A percentile compares a stretch with the other conserved stretches of the same genome.
Conservation (phyloP, 2,329 filamentous ascomycete genomes). For the Talaromyces sp. region DNA sequence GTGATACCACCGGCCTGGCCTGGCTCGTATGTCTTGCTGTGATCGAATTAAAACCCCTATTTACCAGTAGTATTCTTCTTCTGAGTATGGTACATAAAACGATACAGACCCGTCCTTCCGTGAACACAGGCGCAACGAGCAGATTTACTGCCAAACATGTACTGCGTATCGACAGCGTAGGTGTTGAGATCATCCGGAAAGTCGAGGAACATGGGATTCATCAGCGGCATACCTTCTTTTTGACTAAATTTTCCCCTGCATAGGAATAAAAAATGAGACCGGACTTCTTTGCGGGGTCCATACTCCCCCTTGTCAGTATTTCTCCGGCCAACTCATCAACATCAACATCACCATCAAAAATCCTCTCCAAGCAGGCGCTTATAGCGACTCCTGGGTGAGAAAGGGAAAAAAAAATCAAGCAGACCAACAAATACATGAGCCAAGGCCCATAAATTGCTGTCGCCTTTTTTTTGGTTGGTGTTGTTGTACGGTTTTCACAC, state of each 20-base stretch:
- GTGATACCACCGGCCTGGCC: conserved; percentile 50
- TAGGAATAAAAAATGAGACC: no score
- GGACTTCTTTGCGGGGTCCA: background rate
- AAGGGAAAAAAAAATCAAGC: conserved; percentile 20
- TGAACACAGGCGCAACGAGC: conserved; percentile 59
- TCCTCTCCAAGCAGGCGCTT: conserved; percentile 35
- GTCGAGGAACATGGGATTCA: conserved; percentile 62
- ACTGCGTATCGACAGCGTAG: conserved; percentile 64
- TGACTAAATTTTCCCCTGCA: no score
- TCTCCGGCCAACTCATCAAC: background rate
- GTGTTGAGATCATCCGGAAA: conserved; percentile 65
- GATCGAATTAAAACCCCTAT: conserved; percentile 45
- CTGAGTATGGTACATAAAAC: conserved; percentile 53
- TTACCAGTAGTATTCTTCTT: conserved; percentile 46
- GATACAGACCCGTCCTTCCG: conserved; percentile 59
- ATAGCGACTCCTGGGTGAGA: conserved; percentile 33
- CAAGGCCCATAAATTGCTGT: background rate
- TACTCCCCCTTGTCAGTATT: background rate
- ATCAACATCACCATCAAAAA: no score
- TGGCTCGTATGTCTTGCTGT: conserved; percentile 29
- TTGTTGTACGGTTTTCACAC: background rate
- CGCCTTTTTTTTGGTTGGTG: background rate
- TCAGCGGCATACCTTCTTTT: conserved; percentile 57
- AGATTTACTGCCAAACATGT: conserved; percentile 64
- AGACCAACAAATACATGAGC: conserved; percentile 13